Base-by-base conservation (phyloP, 1,139 yeast genomes). In the Arxiozyma bovina region DNA sequence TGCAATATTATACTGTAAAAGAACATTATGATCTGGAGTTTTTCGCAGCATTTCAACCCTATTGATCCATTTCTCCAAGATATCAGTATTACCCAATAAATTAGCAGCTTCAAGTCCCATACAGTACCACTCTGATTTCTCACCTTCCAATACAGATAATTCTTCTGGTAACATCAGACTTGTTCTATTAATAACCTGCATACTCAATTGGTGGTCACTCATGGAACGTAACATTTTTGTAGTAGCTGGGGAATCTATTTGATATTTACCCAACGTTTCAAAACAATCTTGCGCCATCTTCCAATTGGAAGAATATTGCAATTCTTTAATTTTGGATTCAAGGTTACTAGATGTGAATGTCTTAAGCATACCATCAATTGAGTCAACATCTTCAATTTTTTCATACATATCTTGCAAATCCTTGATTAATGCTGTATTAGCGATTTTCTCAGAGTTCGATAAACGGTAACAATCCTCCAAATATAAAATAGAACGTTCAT, bases 261-360 rank as follows among this genome's bases (percentile, higher is more conserved):
- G 63, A 50, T 60, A 59, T 18, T 76, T 77, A 18, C 88, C 80
- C 46, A 87, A 70, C 0, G 86, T 87, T 54, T 84, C 85, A 61
- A 89, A 85, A 45, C 96, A 89, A 59, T 87, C 93, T 59, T 87
- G 87, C 0, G 97, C 96, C 62, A 89, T 77, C 45, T 83, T 79
- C 96, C 97, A 89, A 63, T 84, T 84, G 50, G 89, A 93, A 55
- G 88, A 85, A 60, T 87, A 90, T 62, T 89, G 95, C 57, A 91
- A 83, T 54, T 89, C 87, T 7, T 83, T 74, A 42, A 91, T 77
- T 65, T 88, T 88, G 55, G 88, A 90, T 21, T 79, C 77, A 53
- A 90, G 73, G 58, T 83, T 81, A 50, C 82, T 81, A 0, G 85
- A 78, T 0, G 96, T 82, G 61, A 89, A 86, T 59, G 79, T 78